A percentile compares a stretch with the other conserved stretches of the same genome.
Evolutionary conservation across 768 basidiomycete genomes (phyloP).

Genomic region (Panaeolus papilionaceus): DNA sequence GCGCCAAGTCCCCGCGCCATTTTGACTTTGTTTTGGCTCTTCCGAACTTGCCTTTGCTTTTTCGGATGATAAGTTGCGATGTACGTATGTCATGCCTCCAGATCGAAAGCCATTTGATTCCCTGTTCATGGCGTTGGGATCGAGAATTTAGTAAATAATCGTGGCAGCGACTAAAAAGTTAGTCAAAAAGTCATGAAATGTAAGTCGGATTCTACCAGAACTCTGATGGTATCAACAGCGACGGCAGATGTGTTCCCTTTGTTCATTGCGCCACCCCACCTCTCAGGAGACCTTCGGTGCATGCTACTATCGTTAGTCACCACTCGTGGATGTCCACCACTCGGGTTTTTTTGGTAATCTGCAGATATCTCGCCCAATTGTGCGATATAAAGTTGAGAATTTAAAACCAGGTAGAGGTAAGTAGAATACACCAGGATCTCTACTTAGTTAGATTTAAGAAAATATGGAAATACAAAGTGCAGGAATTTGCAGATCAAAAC

Average conservation of each 20-base stretch:
- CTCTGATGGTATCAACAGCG: slow-evolving; percentile 10
- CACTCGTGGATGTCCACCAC: too few species aligned
- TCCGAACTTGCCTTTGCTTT: slow-evolving; percentile 5
- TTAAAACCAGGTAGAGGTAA: too few species aligned
- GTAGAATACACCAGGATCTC: too few species aligned
- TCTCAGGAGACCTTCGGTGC: neutral
- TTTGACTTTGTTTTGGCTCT: slow-evolving; percentile 7
- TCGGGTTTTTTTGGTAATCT: too few species aligned
- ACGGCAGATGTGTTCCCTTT: neutral
- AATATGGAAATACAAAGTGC: too few species aligned
- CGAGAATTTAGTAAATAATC: slow-evolving; percentile 1
- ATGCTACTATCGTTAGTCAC: too few species aligned
- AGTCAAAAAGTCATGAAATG: neutral
- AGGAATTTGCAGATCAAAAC: too few species aligned
- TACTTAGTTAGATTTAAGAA: too few species aligned
- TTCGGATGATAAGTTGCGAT: neutral
- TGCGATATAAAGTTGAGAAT: too few species aligned
- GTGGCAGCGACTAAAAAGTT: neutral
- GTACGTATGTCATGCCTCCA: neutral
- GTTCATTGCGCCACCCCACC: slow-evolving; percentile 4
- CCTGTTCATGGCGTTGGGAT: neutral
- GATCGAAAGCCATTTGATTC: neutral
- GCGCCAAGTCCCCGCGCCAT: slow-evolving; percentile 13
- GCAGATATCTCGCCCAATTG: too few species aligned
- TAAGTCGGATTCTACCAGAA: neutral